Evolutionary conservation across 1,284 basidiomycete species (phyloP), one percentile per base, ranked within the genome.

Genomic region (Termitomyces sp.): DNA sequence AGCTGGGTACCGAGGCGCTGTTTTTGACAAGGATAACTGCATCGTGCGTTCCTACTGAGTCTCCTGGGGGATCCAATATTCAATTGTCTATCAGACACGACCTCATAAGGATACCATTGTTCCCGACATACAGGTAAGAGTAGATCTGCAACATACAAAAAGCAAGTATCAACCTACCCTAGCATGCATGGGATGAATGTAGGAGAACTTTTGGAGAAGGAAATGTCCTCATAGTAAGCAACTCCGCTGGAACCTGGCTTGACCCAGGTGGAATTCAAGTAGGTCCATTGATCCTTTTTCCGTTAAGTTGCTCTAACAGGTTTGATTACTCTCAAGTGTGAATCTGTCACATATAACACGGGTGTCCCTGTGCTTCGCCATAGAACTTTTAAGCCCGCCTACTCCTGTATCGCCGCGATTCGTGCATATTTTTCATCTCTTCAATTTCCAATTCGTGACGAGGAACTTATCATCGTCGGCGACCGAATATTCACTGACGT

Each of bases 11-110:
- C 82, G 86, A 43, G 93, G 88, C 31, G 88, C 90, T 10, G 86
- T 99, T 0, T 88, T 97, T 60, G 96, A 98, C 80, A 98, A 97
- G 73, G 96, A 99, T 68, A 98, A 99, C 62, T 98, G 96, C 65
- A 70, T 98, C 60, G 93, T 92, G 62, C 34, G 84, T 71, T 30
- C 16, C 5, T 26, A 21, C n/a, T 42, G 28, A 7, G 11, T 46
- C 0, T 19, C 42, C 37, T 30, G 6, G 16, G 31, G n/a, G n/a
- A n/a, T n/a, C n/a, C n/a, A n/a, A n/a, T 18, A 37, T n/a, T 44
- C 10, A 47, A 50, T 14, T 46, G 10, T 18, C 1, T 46, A 8
- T 9, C 56, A 93, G 91, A 94, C 91, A 1, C 63, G 84, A 30
- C 92, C 92, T 0, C 73, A 91, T 64, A 68, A 76, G 47, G 92